Conservation (phyloP, 495 filamentous ascomycete species). For the Niebla homalea region DNA sequence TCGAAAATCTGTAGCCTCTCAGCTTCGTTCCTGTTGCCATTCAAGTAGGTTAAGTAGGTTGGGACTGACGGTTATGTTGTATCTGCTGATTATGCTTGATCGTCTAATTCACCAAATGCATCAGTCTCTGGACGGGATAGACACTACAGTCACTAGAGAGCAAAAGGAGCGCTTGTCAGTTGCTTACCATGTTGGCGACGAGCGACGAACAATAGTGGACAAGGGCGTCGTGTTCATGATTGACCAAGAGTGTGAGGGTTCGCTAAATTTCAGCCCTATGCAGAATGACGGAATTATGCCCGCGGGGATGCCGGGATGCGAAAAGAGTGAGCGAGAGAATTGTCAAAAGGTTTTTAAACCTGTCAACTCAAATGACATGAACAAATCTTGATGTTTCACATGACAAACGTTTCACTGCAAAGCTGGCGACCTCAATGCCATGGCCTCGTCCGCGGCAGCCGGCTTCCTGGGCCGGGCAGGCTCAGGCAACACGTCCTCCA, state of each 20-base stretch:
- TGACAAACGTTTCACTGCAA: too few species aligned
- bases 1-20: constrained; percentile 67
- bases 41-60: constrained; percentile 8
- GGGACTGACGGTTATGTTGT: constrained; percentile 80
- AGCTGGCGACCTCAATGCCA: constrained; percentile 8
- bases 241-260: background rate
- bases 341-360: too few species aligned
- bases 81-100: constrained; percentile 99
- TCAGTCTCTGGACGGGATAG: too few species aligned
- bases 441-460: constrained; percentile 40
- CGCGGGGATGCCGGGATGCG: too few species aligned
- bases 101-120: constrained; percentile 40
- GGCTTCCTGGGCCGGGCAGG: constrained; percentile 49
- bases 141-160: too few species aligned
- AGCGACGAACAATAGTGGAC: too few species aligned
- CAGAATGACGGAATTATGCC: background rate
- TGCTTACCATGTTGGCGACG: too few species aligned
- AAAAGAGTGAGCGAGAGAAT: too few species aligned
- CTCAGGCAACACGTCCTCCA: constrained; percentile 50
- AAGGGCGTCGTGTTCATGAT: background rate
- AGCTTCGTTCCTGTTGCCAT: constrained; percentile 11
- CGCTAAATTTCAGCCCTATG: too few species aligned
- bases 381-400: too few species aligned
- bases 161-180: too few species aligned
- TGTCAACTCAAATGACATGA: too few species aligned